Conservation (phyloP, 2,329 filamentous ascomycete genomes). For the Penicillium glabrum region DNA sequence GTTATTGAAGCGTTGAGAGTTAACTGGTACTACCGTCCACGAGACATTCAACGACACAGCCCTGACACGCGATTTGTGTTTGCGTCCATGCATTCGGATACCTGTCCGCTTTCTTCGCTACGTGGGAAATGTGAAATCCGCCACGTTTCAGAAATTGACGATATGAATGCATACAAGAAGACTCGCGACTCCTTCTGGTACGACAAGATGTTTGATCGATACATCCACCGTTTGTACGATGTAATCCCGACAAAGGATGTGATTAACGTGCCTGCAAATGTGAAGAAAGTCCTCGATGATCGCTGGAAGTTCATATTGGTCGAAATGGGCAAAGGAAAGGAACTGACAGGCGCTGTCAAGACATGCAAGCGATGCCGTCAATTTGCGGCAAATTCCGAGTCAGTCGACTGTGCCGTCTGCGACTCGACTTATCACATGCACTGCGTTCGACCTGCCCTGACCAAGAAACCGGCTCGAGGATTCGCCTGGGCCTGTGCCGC, state of each 20-base stretch:
- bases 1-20: conserved; percentile 85
- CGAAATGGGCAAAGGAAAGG: conserved; percentile 89
- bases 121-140: conserved; percentile 90
- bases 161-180: conserved; percentile 81
- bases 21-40: conserved; percentile 98
- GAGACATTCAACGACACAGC: conserved; percentile 90
- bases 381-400: conserved; percentile 95
- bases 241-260: conserved; percentile 89
- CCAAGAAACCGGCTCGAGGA: conserved; percentile 94
- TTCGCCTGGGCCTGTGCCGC: conserved; percentile 98
- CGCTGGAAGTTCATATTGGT: conserved; percentile 96
- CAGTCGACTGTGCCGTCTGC: conserved; percentile 95
- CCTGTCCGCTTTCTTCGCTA: conserved; percentile 85
- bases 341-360: conserved; percentile 93
- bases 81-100: conserved; percentile 98
- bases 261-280: conserved; percentile 91
- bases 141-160: conserved; percentile 82
- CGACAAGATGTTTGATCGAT: conserved; percentile 95
- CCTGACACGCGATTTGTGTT: conserved; percentile 89
- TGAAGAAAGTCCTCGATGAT: conserved; percentile 94
- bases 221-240: conserved; percentile 97
- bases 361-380: conserved; percentile 87
- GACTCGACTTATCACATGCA: conserved; percentile 97
- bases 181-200: conserved; percentile 90
- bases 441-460: conserved; percentile 85